phyloP scores from a whole-genome alignment of 768 basidiomycete genomes.

The Hericium alpestre region DNA sequence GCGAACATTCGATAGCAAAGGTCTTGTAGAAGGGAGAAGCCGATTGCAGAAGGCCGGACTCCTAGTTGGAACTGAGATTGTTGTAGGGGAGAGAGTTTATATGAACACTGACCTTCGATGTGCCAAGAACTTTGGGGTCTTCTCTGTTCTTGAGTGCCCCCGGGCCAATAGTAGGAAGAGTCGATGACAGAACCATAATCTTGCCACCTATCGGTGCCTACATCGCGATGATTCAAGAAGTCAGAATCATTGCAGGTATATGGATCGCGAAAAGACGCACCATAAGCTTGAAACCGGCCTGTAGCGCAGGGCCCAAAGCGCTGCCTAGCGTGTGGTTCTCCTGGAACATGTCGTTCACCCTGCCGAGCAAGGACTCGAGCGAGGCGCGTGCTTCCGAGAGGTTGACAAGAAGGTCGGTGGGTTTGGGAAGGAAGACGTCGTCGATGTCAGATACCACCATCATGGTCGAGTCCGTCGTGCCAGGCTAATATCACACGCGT shows the following conservation, averaged over 20 bases:
- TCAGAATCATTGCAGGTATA: background rate
- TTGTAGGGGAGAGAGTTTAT: background rate
- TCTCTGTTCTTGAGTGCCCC: conserved; percentile 94
- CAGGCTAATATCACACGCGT: conserved; percentile 33
- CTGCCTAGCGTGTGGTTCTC: conserved; percentile 91
- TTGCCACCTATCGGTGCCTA: conserved; percentile 94
- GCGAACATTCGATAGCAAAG: conserved; percentile 96
- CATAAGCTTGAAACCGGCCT: conserved; percentile 94
- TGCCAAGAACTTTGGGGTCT: conserved; percentile 92
- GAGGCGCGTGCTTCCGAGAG: conserved; percentile 72
- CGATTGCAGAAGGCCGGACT: conserved; percentile 87
- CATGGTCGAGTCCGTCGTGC: conserved; percentile 76
- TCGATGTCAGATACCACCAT: conserved; percentile 95
- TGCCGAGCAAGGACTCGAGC: conserved; percentile 70
- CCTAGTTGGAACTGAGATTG: conserved; percentile 31
- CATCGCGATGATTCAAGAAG: background rate
- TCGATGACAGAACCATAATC: conserved; percentile 77
- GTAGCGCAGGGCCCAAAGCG: conserved; percentile 88
- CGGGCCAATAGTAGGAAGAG: conserved; percentile 77
- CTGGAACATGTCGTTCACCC: conserved; percentile 94
- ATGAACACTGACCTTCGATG: conserved; percentile 56
- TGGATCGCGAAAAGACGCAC: conserved; percentile 27
- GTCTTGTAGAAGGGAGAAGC: conserved; percentile 95
- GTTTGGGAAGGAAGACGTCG: conserved; percentile 96
- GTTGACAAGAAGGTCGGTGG: conserved; percentile 93